Percentiles rank a stretch among this genome's conserved stretches.
phyloP scores from a whole-genome alignment of 2,329 filamentous ascomycete species.

The Thielaviopsis ethacetica region DNA sequence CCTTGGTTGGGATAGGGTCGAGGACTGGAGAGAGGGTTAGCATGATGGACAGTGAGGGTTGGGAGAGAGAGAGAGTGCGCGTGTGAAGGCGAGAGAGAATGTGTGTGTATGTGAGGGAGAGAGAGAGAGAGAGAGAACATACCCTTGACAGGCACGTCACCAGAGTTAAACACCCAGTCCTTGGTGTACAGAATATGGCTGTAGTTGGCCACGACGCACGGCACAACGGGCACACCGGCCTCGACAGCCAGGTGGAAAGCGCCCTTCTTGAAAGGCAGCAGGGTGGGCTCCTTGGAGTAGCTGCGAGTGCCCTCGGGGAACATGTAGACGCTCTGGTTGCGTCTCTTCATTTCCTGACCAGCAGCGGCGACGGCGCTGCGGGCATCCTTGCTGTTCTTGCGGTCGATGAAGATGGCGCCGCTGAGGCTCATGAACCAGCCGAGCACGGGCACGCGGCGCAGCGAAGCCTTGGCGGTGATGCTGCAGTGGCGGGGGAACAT shows the following conservation, averaged over 20 bases:
- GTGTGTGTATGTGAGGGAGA: too few relatives aligned
- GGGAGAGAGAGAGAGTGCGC: background rate
- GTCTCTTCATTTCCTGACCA: slow-evolving; percentile 56
- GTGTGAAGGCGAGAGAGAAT: too few relatives aligned
- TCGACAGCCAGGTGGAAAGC: slow-evolving; percentile 93
- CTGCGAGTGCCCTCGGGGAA: slow-evolving; percentile 88
- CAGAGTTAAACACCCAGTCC: slow-evolving; percentile 46
- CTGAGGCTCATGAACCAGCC: slow-evolving; percentile 89
- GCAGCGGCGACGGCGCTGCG: slow-evolving; percentile 74
- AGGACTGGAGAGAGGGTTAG: slow-evolving; percentile 39
- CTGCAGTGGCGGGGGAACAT: slow-evolving; percentile 86
- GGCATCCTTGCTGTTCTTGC: slow-evolving; percentile 67
- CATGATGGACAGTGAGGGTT: background rate
- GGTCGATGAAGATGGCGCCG: slow-evolving; percentile 89
- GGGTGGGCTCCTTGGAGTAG: slow-evolving; percentile 62
- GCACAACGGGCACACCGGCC: slow-evolving; percentile 83
- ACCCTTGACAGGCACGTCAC: slow-evolving; percentile 63
- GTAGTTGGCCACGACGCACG: slow-evolving; percentile 68
- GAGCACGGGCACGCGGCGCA: slow-evolving; percentile 66
- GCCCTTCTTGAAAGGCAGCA: slow-evolving; percentile 97
- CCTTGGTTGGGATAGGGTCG: slow-evolving; percentile 61
- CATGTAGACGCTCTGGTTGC: slow-evolving; percentile 66
- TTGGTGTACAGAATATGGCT: slow-evolving; percentile 53
- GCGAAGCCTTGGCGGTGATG: slow-evolving; percentile 77
- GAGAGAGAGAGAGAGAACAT: slow-evolving; percentile 14